Conservation (phyloP, 495 filamentous ascomycete species). For the Chaetomidium leptoderma region DNA sequence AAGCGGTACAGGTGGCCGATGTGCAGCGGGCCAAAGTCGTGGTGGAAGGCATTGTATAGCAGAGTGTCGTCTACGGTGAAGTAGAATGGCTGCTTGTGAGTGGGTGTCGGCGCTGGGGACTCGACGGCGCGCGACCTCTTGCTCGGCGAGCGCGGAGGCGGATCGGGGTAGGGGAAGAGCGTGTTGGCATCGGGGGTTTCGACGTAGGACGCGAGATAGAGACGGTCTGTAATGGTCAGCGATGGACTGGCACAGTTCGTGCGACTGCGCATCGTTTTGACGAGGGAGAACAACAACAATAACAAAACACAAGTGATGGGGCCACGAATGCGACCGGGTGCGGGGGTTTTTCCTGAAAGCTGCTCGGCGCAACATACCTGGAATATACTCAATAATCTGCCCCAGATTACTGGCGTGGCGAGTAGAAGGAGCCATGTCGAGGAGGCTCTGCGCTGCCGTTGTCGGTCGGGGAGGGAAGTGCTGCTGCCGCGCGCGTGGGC, state of each 20-base stretch:
- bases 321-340: background rate
- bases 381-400: constrained; percentile 56
- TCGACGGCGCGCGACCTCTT: constrained; percentile 70
- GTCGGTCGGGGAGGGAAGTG: background rate
- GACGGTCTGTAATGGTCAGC: constrained; percentile 63
- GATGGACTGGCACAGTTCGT: constrained; percentile 8
- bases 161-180: constrained; percentile 75
- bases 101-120: constrained; percentile 39
- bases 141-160: constrained; percentile 55
- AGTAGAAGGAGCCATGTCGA: constrained; percentile 43
- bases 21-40: constrained; percentile 95
- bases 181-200: constrained; percentile 73
- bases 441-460: constrained; percentile 13
- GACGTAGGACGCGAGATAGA: constrained; percentile 92
- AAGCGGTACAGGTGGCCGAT: constrained; percentile 97
- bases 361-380: constrained; percentile 38
- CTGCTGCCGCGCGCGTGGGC: background rate
- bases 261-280: constrained; percentile 6
- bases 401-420: constrained; percentile 42
- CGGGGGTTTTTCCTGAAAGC: too few species aligned
- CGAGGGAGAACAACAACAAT: constrained; percentile 3
- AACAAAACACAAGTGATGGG: background rate
- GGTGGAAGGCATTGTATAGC: constrained; percentile 96
- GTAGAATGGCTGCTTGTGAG: constrained; percentile 67
- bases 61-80: constrained; percentile 92